Evolutionary conservation across 23 red algal genomes (phyloP), one percentile per base, ranked within the genome.

Genomic region (Gracilaria caudata): DNA sequence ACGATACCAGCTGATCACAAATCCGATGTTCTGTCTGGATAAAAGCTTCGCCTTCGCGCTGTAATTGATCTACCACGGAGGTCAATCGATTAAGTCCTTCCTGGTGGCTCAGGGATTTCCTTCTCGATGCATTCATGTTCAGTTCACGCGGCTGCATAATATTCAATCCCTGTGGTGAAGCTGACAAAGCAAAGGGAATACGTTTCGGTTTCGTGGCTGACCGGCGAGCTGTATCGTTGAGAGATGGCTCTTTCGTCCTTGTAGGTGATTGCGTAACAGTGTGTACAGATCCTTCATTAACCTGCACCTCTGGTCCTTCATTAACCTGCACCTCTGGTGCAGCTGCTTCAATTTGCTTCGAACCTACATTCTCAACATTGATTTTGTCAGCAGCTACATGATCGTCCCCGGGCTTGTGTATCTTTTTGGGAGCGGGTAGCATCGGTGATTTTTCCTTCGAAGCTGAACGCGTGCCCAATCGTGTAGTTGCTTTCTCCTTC

Each of bases 71-170:
- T 8, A 71, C 65, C 1, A 71, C 65, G 11, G 65, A 36, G 10
- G 65, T 71, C 37, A 71, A 39, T 71, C 65, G 65, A 71, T 16
- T 39, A 23, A 71, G 65, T 4, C 34, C 65, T 71, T 71, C 65
- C 17, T 71, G 34, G 65, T 71, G 65, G 2, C 17, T 32, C 2
- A 71, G 65, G 19, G 65, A 71, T 14, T 71, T 33, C 5, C 65
- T 33, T 20, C 65, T 71, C 65, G 34, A 36, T 21, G 4, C 34
- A 1, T 7, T 41, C 32, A 13, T 71, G 4, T 7, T 19, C 19
- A n/a, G 19, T 0, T 36, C 20, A 4, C 34, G 10, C 1, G 10
- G 2, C 60, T 33, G 25, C 49, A 53, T 53, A 30, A 35, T 9
- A 28, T 16, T 65, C 10, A 19, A 17, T 16, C 24, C 60, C 10